Evolutionary conservation across 169 alveolate genomes (phyloP).

Genomic region (Ichthyophthirius multifiliis): DNA sequence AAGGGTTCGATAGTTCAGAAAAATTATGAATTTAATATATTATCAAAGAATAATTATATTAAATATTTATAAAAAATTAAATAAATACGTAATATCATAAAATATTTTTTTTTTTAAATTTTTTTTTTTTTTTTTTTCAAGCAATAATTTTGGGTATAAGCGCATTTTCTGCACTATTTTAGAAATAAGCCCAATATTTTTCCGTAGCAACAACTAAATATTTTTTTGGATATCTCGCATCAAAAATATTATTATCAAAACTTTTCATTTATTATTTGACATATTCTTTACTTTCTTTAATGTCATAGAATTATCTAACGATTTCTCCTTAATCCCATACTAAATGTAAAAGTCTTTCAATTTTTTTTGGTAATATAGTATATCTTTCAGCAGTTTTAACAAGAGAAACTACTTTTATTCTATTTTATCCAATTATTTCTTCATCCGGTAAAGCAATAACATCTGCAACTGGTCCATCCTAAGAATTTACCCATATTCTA

Average conservation of each 20-base stretch:
- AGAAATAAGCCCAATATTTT: slow-evolving; percentile 9
- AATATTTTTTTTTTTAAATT: too few species aligned
- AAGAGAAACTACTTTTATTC: not conserved
- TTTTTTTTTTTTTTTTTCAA: too few species aligned
- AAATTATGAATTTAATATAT: too few species aligned
- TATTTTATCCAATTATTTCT: not conserved
- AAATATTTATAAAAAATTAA: too few species aligned
- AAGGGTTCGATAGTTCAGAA: too few species aligned
- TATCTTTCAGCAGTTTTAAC: not conserved
- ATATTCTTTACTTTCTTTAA: not conserved
- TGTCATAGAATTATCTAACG: not conserved
- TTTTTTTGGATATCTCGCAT: not conserved
- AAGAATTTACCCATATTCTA: slow-evolving; percentile 33
- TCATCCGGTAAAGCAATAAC: slow-evolving; percentile 8
- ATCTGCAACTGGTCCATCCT: not conserved
- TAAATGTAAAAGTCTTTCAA: not conserved
- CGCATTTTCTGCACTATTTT: slow-evolving; percentile 1
- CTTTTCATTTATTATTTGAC: not conserved
- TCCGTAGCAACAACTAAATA: not conserved
- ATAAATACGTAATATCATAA: too few species aligned
- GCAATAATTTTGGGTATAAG: slow-evolving; percentile 13
- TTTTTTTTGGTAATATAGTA: not conserved
- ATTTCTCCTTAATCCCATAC: not conserved
- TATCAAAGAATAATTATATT: too few species aligned
- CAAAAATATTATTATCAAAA: not conserved